phyloP scores from a whole-genome alignment of 1,284 basidiomycete species.

The Trichosporon asahii region DNA sequence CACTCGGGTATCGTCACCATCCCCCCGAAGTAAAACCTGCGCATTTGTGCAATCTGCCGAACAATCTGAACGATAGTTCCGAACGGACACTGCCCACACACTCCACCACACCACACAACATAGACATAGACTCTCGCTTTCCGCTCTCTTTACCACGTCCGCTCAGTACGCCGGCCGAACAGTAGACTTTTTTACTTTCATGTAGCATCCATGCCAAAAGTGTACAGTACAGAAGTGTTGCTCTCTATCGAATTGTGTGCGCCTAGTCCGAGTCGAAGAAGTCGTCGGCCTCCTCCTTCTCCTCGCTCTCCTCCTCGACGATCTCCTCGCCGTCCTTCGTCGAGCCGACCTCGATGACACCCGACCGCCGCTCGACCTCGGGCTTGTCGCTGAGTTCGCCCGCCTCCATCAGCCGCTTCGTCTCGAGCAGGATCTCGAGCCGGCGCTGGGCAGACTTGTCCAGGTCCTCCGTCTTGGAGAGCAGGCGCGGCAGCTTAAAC shows the following conservation, averaged over 20 bases:
- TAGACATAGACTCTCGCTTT: conserved; percentile 4
- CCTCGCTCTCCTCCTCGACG: conserved; percentile 30
- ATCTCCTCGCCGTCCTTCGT: conserved; percentile 1
- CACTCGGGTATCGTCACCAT: conserved; percentile 30
- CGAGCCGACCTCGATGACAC: background rate
- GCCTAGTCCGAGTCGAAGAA: conserved; percentile 56
- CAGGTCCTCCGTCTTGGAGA: conserved; percentile 45
- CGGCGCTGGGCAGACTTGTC: conserved; percentile 56
- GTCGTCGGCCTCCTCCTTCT: conserved; percentile 49
- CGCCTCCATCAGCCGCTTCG: conserved; percentile 62
- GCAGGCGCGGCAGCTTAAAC: conserved; percentile 52
- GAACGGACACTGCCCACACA: background rate
- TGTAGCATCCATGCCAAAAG: conserved; percentile 10
- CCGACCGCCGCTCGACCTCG: conserved; percentile 52
- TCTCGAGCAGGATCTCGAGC: conserved; percentile 63
- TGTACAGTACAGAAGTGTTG: background rate
- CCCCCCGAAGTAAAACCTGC: background rate
- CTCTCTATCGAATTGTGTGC: background rate
- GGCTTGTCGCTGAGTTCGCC: conserved; percentile 63
- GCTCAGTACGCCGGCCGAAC: background rate
- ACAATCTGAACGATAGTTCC: background rate
- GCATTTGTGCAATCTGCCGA: background rate
- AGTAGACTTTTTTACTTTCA: conserved; percentile 1
- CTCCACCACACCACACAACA: background rate
- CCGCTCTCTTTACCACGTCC: background rate